Evolutionary conservation across 345 rosid genomes (phyloP).

Genomic region (Eucalyptus cloeziana): DNA sequence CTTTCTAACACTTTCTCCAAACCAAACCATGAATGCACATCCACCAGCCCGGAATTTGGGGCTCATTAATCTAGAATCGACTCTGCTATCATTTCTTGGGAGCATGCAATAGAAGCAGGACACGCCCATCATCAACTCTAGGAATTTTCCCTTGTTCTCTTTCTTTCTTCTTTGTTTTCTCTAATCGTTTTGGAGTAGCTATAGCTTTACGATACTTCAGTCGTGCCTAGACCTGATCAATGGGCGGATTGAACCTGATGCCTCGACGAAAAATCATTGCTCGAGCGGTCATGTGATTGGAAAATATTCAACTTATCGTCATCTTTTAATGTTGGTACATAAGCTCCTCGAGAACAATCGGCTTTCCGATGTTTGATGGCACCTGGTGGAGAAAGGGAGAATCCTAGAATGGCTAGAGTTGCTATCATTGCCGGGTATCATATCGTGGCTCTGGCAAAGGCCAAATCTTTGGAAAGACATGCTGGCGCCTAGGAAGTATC

Average conservation of each 20-base stretch:
- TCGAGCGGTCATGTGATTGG: background rate
- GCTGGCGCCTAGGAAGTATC: background rate
- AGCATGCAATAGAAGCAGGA: background rate
- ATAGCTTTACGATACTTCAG: background rate
- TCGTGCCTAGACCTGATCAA: background rate
- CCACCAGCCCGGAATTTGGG: no score
- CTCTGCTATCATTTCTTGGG: no score
- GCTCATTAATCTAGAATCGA: no score
- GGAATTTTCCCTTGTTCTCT: background rate
- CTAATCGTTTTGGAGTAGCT: background rate
- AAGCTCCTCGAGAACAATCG: background rate
- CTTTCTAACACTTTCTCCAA: no score
- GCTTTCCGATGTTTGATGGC: background rate
- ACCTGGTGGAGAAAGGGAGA: background rate
- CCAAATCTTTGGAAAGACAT: background rate
- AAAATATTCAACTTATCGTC: background rate
- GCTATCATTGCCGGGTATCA: background rate
- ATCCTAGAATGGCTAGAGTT: background rate
- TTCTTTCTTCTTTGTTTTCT: background rate
- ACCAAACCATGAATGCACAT: no score
- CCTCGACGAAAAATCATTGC: background rate
- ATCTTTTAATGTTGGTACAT: background rate
- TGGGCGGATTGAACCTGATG: background rate
- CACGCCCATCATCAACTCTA: background rate
- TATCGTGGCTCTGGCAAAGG: background rate